Evolutionary conservation across 495 filamentous ascomycete genomes (phyloP).

Genomic region (Elaphomyces granulatus): DNA sequence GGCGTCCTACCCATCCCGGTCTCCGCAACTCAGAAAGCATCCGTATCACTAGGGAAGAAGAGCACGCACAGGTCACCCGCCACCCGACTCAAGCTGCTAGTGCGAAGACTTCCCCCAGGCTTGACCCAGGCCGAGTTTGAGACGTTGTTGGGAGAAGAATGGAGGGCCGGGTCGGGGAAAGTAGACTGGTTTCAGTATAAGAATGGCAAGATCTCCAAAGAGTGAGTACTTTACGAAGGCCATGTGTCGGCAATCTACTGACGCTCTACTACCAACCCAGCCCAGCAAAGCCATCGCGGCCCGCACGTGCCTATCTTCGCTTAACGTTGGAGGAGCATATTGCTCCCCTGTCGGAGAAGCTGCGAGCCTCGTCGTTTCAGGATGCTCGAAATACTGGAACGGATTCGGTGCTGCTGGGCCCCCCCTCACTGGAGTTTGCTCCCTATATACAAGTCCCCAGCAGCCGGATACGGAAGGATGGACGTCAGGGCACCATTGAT

Average conservation of each 20-base stretch:
- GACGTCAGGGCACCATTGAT: slow-evolving; percentile 85
- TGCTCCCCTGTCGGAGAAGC: slow-evolving; percentile 44
- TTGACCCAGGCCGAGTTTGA: slow-evolving; percentile 72
- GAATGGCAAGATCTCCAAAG: slow-evolving; percentile 72
- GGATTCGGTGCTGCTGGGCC: slow-evolving; percentile 53
- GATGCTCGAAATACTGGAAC: slow-evolving; percentile 59
- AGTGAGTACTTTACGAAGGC: slow-evolving; percentile 40
- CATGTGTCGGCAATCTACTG: slow-evolving; percentile 1
- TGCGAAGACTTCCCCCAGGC: slow-evolving; percentile 73
- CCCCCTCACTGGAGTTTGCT: slow-evolving; percentile 66
- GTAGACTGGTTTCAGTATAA: slow-evolving; percentile 71
- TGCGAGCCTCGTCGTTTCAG: slow-evolving; percentile 49
- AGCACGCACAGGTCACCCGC: slow-evolving; percentile 40
- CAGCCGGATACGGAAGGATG: slow-evolving; percentile 53
- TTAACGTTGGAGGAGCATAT: slow-evolving; percentile 47
- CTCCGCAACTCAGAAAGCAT: slow-evolving; percentile 43
- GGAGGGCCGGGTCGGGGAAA: slow-evolving; percentile 63
- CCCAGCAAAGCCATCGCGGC: slow-evolving; percentile 60
- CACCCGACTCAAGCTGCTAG: slow-evolving; percentile 66
- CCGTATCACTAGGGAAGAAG: slow-evolving; percentile 21
- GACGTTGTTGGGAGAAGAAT: slow-evolving; percentile 60
- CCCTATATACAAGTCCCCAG: slow-evolving; percentile 70
- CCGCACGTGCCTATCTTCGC: slow-evolving; percentile 66
- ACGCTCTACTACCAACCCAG: slow-evolving; percentile 28
- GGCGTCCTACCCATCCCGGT: slow-evolving; percentile 48